Evolutionary conservation across 192 early-diverging fungal species (phyloP).

Genomic region (Coemansia sp.): DNA sequence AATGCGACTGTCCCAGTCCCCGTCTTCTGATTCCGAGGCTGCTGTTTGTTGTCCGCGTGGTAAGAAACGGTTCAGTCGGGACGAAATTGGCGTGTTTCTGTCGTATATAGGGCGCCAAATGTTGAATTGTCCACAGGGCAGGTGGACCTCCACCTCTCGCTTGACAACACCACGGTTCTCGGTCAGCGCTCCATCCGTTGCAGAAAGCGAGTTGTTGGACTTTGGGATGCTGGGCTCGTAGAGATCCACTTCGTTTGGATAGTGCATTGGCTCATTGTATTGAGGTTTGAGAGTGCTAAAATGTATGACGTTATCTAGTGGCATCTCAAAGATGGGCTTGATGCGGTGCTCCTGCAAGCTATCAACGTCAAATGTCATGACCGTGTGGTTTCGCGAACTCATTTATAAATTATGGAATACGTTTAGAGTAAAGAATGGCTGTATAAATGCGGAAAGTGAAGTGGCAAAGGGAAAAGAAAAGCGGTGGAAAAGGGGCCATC

Average conservation of each 20-base stretch:
- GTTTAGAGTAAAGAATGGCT: too few relatives aligned
- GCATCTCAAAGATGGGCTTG: slow-evolving; percentile 16
- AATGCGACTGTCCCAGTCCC: slow-evolving; percentile 45
- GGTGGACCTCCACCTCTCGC: slow-evolving; percentile 27
- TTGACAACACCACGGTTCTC: neutral
- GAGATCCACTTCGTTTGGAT: slow-evolving; percentile 46
- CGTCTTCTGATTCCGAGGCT: neutral
- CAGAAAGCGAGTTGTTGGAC: neutral
- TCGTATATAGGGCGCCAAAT: slow-evolving; percentile 46
- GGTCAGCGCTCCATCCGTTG: neutral
- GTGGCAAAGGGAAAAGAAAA: neutral
- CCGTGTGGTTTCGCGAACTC: slow-evolving; percentile 5
- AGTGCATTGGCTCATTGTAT: slow-evolving; percentile 41
- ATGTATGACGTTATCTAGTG: slow-evolving; percentile 20
- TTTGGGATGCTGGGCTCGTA: slow-evolving; percentile 33
- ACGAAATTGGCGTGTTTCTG: slow-evolving; percentile 17
- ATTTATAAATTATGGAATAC: neutral
- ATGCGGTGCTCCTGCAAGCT: neutral
- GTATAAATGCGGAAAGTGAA: too few relatives aligned
- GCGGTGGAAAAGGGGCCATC: neutral
- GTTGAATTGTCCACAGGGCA: slow-evolving; percentile 50
- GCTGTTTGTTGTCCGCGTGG: neutral
- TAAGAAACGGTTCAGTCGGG: slow-evolving; percentile 22
- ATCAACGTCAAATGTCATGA: neutral
- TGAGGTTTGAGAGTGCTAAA: slow-evolving; percentile 37